Percentiles rank a stretch among this genome's conserved stretches.
Conservation (phyloP, 805 yeast genomes). For the Wilhelminamyces savonicus region DNA sequence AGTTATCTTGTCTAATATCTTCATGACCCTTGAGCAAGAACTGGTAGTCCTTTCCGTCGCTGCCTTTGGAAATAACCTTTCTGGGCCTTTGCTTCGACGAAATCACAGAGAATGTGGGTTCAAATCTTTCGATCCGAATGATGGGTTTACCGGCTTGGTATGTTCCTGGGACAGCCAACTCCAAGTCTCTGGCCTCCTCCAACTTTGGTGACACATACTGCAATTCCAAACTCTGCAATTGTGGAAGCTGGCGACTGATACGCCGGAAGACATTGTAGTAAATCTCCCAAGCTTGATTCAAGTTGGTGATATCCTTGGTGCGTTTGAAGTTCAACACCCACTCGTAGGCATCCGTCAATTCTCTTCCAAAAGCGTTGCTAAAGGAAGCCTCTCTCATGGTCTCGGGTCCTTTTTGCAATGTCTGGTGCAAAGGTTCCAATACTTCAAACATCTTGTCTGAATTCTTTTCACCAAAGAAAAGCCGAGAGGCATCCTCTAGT, state of each 20-base stretch:
- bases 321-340: slow-evolving; percentile 85
- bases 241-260: slow-evolving; percentile 84
- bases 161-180: slow-evolving; percentile 91
- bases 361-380: slow-evolving; percentile 90
- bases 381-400: slow-evolving; percentile 91
- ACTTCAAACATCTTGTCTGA: slow-evolving; percentile 92
- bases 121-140: slow-evolving; percentile 66
- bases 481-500: slow-evolving; percentile 89
- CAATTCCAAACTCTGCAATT: slow-evolving; percentile 75
- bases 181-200: slow-evolving; percentile 69
- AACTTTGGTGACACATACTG: slow-evolving; percentile 93
- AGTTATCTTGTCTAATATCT: slow-evolving; percentile 93
- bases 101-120: slow-evolving; percentile 78
- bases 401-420: slow-evolving; percentile 82
- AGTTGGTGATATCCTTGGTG: slow-evolving; percentile 77
- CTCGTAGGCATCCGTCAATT: slow-evolving; percentile 84
- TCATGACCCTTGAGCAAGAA: slow-evolving; percentile 91
- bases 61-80: slow-evolving; percentile 69
- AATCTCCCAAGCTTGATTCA: slow-evolving; percentile 97
- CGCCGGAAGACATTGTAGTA: slow-evolving; percentile 91
- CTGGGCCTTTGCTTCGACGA: slow-evolving; percentile 96
- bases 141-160: slow-evolving; percentile 80
- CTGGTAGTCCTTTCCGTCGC: slow-evolving; percentile 87
- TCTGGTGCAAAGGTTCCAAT: slow-evolving; percentile 79
- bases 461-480: slow-evolving; percentile 90